Base-by-base conservation (phyloP, 352 stramenopile genomes). In the Bremia lactucae region DNA sequence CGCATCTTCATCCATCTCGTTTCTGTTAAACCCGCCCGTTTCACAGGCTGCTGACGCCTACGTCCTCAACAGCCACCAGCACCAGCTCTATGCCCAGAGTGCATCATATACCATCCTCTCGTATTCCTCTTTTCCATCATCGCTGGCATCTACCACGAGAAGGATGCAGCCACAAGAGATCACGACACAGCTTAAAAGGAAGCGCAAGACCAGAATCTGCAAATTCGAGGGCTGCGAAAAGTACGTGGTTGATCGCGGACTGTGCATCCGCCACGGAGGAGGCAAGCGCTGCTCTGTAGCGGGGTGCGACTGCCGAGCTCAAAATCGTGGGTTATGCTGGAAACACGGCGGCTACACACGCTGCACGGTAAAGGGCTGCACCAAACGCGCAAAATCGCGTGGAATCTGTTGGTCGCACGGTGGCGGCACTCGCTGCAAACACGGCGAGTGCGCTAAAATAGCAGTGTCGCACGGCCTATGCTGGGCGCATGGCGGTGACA, bases 391-490 rank as follows among this genome's bases (percentile, higher is more conserved):
- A 50, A 89, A 90, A 53, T 86, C 74, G 14, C 58, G 74, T 11
- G 80, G 80, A 14, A 75, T 85, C 43, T 93, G 80, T 57, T 90
- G 78, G 80, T 85, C 73, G 5, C 80, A 93, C 47, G 80, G 80
- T 21, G 80, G 80, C 2, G 80, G 80, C 28, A 84, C 69, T 15
- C 62, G 62, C 36, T 83, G 71, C 51, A 76, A 77, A 33, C 34
- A 67, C 19, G 47, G 55, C n/a, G 42, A 46, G 39, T 83, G 71
- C 48, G 42, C 46, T 20, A 80, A 78, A 55, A 79, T 80, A 46
- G 66, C 69, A 4, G 65, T 81, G 4, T 81, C 69, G 15, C 49
- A 63, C 15, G 65, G 65, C 0, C 42, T 58, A 3, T 82, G 65
- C 47, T 82, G 69, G 69, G 69, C 69, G 0, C 69, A 82, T 36